Evolutionary conservation across 768 basidiomycete species (phyloP), one percentile per base, ranked within the genome.

Genomic region (Pisolithus marmoratus): DNA sequence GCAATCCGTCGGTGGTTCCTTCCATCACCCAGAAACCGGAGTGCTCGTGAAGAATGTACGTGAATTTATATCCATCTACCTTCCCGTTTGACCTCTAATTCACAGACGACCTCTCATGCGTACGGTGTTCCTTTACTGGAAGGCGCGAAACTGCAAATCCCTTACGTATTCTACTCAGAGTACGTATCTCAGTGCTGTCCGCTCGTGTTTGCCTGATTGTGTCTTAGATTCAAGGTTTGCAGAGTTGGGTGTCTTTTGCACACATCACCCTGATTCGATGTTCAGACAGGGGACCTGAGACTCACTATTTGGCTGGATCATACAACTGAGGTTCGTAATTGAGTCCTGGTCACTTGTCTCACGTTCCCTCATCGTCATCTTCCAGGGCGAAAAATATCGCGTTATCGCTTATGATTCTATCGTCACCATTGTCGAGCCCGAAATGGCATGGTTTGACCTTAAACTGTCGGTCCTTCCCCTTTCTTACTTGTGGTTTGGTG

Each of bases 141-240:
- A 51, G 77, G 78, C 24, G 67, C 77, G 11, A 83, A 84, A 59
- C 60, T 88, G 46, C 77, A 80, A 54, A 61, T 93, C 49, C 87
- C 89, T 8, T 93, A 82, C 58, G 54, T 72, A 9, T 91, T 93
- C 67, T 72, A 86, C 69, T 90, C 87, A 78, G 87, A 93, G 90
- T 92, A 58, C 68, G 88, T 74, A 19, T 3, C 38, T 27, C 23
- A 12, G 50, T 40, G 38, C 9, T 43, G 26, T 46, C 54, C 9
- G 44, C 11, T 49, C 43, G 51, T 53, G 38, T 51, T 63, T 31
- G 63, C 48, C 23, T 44, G 12, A 31, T 53, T 55, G 27, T 7
- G 34, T 20, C 58, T 8, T 53, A 86, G 84, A 66, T 84, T 82
- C 70, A 84, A 81, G 79, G 84, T 84, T 20, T 5, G 70, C 49